Conservation (phyloP, 768 basidiomycete genomes). For the Calocybe gangraenosa region DNA sequence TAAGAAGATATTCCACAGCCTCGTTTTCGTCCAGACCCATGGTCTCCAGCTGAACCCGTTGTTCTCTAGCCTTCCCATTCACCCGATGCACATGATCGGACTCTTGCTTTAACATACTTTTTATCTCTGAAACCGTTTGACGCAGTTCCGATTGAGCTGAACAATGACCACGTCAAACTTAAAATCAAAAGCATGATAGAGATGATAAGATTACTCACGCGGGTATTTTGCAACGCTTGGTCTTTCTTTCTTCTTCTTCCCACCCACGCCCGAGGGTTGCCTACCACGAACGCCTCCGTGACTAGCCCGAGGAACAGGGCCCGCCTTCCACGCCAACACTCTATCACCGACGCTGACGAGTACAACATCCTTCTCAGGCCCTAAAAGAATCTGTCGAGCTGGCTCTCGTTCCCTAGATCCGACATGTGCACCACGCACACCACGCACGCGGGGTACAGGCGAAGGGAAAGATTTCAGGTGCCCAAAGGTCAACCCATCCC, state of each 20-base stretch:
- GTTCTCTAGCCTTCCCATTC: constrained; percentile 52
- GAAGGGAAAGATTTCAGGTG: constrained; percentile 51
- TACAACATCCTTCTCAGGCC: constrained; percentile 47
- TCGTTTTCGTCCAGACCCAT: constrained; percentile 73
- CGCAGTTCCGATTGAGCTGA: constrained; percentile 63
- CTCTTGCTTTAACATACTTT: constrained; percentile 48
- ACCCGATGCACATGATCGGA: constrained; percentile 28
- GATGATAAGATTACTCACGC: constrained; percentile 29
- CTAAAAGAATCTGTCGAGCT: constrained; percentile 57
- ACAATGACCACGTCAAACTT: neutral
- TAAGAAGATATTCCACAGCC: constrained; percentile 75
- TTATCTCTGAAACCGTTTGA: constrained; percentile 59
- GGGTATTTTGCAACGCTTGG: constrained; percentile 36
- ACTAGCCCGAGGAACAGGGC: constrained; percentile 29
- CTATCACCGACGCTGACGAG: constrained; percentile 57
- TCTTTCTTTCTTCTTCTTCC: constrained; percentile 31
- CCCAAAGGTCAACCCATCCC: constrained; percentile 63
- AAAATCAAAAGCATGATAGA: constrained; percentile 6
- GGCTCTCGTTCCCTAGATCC: constrained; percentile 32
- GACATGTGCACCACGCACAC: constrained; percentile 13
- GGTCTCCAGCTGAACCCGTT: constrained; percentile 48
- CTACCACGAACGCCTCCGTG: constrained; percentile 31
- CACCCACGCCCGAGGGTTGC: constrained; percentile 19
- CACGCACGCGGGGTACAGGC: constrained; percentile 32
- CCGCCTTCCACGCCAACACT: constrained; percentile 68